Evolutionary conservation across 2,329 filamentous ascomycete species (phyloP).

Genomic region (Pseudocercospora cruenta): DNA sequence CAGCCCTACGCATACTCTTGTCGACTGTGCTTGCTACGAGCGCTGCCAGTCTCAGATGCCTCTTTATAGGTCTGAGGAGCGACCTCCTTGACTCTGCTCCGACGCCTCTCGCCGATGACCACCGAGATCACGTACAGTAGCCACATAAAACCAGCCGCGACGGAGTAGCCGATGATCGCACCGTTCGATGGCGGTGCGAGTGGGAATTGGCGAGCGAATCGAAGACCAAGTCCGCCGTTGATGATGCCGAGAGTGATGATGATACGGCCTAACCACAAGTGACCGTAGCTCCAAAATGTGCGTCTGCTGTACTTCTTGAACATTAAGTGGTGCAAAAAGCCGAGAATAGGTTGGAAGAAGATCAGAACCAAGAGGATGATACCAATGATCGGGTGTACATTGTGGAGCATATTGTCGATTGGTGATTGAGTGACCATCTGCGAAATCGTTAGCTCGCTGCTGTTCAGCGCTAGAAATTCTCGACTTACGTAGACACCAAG

Average conservation of each 20-base stretch:
- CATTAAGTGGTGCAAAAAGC: slow-evolving; percentile 56
- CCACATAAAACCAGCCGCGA: slow-evolving; percentile 55
- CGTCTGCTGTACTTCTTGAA: slow-evolving; percentile 54
- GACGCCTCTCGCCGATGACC: slow-evolving; percentile 27
- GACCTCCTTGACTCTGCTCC: slow-evolving; percentile 15
- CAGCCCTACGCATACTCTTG: slow-evolving; percentile 12
- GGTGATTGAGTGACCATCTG: slow-evolving; percentile 43
- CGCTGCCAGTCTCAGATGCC: slow-evolving; percentile 15
- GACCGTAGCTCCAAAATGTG: slow-evolving; percentile 52
- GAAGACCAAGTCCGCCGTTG: slow-evolving; percentile 60
- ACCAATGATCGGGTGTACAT: slow-evolving; percentile 59
- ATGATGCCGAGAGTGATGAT: slow-evolving; percentile 58
- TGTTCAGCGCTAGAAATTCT: too few species aligned
- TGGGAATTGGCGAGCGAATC: slow-evolving; percentile 48
- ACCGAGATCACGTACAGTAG: slow-evolving; percentile 44
- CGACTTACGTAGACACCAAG: slow-evolving; percentile 50
- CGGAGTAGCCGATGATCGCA: slow-evolving; percentile 54
- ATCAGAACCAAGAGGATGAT: slow-evolving; percentile 55
- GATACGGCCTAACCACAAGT: slow-evolving; percentile 59
- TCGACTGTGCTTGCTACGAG: slow-evolving; percentile 16
- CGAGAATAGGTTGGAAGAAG: slow-evolving; percentile 60
- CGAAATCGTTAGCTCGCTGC: background rate
- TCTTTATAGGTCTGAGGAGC: slow-evolving; percentile 14
- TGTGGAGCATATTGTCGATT: slow-evolving; percentile 34
- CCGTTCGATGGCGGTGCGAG: slow-evolving; percentile 33